These are phyloP conservation scores for Mikania micrantha DNA, from an alignment of 129 eudicot species.

Conservation along the genomic window DNA sequence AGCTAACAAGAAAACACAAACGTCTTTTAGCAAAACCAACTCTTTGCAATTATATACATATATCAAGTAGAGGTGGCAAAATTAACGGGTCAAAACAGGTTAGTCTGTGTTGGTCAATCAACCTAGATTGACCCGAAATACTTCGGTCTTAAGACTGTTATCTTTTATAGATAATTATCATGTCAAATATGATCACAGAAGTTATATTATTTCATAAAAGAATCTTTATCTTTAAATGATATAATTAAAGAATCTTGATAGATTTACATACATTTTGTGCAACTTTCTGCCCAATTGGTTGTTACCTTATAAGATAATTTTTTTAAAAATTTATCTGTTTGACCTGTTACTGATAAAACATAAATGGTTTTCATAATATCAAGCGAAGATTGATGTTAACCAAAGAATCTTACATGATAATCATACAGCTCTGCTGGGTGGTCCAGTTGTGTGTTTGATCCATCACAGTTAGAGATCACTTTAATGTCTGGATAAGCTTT, in stretches of 20 bases:
- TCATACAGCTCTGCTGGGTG: constrained; percentile 94
- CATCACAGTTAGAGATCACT: constrained; percentile 88
- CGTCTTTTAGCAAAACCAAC: not conserved
- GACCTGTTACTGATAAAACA: not conserved
- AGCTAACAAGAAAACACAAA: constrained; percentile 30
- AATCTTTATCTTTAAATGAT: not conserved
- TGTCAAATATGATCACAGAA: too few relatives aligned
- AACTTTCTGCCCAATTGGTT: too few relatives aligned
- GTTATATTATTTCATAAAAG: not conserved
- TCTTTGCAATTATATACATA: not conserved
- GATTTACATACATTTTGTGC: not conserved
- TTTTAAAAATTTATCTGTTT: not conserved
- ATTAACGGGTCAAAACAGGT: not conserved
- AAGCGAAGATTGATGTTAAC: not conserved
- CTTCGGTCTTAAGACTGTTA: not conserved
- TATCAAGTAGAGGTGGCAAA: not conserved
- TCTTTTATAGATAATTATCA: not conserved
- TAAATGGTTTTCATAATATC: not conserved
- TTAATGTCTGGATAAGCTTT: constrained; percentile 79
- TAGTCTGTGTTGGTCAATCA: not conserved
- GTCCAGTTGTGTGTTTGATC: constrained; percentile 50
- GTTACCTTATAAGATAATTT: not conserved
- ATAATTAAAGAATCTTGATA: not conserved
- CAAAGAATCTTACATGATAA: constrained; percentile 64
- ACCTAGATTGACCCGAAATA: not conserved